These are phyloP conservation scores for Boehmeria nivea DNA, from an alignment of 306 rosid genomes.

Conservation along the genomic window DNA sequence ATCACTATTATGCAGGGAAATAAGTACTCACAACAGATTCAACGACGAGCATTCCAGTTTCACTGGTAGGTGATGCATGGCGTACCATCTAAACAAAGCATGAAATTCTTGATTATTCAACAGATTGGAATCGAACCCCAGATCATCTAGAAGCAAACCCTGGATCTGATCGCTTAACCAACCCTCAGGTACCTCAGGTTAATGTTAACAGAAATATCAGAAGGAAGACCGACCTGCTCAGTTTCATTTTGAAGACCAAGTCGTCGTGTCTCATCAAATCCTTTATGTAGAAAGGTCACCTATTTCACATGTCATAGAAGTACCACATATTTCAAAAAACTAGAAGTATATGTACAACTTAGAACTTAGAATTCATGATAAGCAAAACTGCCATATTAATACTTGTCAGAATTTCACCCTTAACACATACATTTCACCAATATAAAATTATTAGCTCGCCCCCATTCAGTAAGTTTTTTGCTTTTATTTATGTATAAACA, in stretches of 20 bases:
- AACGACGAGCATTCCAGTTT: conserved; percentile 98
- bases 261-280: conserved; percentile 93
- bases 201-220: not conserved
- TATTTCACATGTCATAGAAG: conserved; percentile 27
- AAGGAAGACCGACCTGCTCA: conserved; percentile 61
- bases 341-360: no score
- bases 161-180: no score
- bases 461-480: no score
- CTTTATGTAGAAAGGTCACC: conserved; percentile 93
- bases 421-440: no score
- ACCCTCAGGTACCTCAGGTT: not conserved
- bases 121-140: no score
- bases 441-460: no score
- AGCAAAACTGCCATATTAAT: no score
- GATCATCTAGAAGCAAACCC: no score
- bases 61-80: conserved; percentile 64
- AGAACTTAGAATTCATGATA: no score
- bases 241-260: conserved; percentile 88
- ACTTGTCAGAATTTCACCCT: no score
- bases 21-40: conserved; percentile 71
- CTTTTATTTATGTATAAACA: no score
- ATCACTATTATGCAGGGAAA: conserved; percentile 1
- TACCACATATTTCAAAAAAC: conserved; percentile 1
- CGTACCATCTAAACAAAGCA: conserved; percentile 62
- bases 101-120: no score